Percentiles rank a stretch among this genome's conserved stretches.
Conservation (phyloP, 1,139 yeast species). For the Yamadazyma dendronema region DNA sequence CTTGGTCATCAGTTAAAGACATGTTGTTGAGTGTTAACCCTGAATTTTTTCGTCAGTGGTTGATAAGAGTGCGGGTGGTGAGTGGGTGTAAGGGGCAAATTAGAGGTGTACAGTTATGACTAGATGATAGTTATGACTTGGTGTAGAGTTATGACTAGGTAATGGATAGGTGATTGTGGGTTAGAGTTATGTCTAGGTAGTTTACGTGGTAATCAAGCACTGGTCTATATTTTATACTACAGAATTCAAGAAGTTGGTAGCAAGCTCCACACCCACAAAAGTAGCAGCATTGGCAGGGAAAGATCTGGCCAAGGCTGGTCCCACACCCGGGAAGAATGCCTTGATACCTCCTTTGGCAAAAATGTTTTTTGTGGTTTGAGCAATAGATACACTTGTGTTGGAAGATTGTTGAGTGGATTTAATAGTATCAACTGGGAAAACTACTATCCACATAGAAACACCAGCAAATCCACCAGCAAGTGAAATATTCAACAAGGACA, state of each 20-base stretch:
- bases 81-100: neutral
- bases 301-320: slow-evolving; percentile 90
- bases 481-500: slow-evolving; percentile 73
- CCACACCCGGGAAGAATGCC: slow-evolving; percentile 97
- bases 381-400: slow-evolving; percentile 55
- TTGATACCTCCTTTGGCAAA: slow-evolving; percentile 73
- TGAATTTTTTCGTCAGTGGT: slow-evolving; percentile 5
- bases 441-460: slow-evolving; percentile 94
- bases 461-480: slow-evolving; percentile 96
- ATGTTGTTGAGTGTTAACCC: slow-evolving; percentile 17
- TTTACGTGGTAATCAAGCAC: too few species aligned
- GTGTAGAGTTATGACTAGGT: too few species aligned
- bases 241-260: slow-evolving; percentile 63
- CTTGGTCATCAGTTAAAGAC: slow-evolving; percentile 50
- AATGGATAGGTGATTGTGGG: too few species aligned
- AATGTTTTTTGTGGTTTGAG: slow-evolving; percentile 63
- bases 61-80: neutral
- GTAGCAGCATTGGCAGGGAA: slow-evolving; percentile 99
- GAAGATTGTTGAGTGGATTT: slow-evolving; percentile 83
- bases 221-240: neutral
- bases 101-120: neutral
- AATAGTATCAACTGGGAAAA: slow-evolving; percentile 95
- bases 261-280: slow-evolving; percentile 90
- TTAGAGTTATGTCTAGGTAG: too few species aligned
- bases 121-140: too few species aligned